These are phyloP conservation scores for Blepharisma japonicum DNA, from an alignment of 73 alveolate genomes.

Conservation along the genomic window DNA sequence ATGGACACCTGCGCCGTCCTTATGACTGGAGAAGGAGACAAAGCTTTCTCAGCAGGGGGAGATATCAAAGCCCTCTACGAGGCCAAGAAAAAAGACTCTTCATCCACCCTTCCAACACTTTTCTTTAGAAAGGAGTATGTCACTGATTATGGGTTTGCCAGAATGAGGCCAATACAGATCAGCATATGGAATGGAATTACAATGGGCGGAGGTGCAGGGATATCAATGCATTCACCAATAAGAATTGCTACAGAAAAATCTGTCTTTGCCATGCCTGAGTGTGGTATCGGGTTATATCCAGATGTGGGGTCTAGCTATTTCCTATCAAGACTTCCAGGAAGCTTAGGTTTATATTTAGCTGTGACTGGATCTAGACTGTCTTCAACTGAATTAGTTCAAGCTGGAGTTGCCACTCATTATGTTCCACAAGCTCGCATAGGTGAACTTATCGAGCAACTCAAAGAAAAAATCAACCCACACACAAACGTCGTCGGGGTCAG, in stretches of 20 bases:
- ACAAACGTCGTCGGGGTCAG: slow-evolving; percentile 32
- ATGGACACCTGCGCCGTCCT: slow-evolving; percentile 58
- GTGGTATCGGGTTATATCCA: slow-evolving; percentile 89
- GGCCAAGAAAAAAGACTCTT: slow-evolving; percentile 55
- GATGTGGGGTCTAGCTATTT: slow-evolving; percentile 94
- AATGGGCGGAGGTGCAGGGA: slow-evolving; percentile 97
- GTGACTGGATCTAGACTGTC: slow-evolving; percentile 84
- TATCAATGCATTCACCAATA: slow-evolving; percentile 86
- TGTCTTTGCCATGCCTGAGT: slow-evolving; percentile 94
- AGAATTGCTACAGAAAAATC: slow-evolving; percentile 88
- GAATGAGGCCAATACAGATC: slow-evolving; percentile 73
- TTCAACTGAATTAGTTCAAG: slow-evolving; percentile 68
- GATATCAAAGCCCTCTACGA: slow-evolving; percentile 68
- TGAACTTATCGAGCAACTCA: slow-evolving; percentile 41
- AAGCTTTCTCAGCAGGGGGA: slow-evolving; percentile 97
- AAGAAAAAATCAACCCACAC: slow-evolving; percentile 21
- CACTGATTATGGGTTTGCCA: slow-evolving; percentile 65
- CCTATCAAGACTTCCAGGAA: slow-evolving; percentile 70
- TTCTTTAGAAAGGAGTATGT: slow-evolving; percentile 69
- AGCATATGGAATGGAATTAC: slow-evolving; percentile 91
- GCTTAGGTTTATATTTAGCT: slow-evolving; percentile 79
- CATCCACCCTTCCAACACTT: slow-evolving; percentile 34
- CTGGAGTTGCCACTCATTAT: slow-evolving; percentile 90
- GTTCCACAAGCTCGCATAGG: slow-evolving; percentile 52
- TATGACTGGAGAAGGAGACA: slow-evolving; percentile 82